Evolutionary conservation across 805 yeast species (phyloP).

Genomic region (Komagataella pseudopastoris): DNA sequence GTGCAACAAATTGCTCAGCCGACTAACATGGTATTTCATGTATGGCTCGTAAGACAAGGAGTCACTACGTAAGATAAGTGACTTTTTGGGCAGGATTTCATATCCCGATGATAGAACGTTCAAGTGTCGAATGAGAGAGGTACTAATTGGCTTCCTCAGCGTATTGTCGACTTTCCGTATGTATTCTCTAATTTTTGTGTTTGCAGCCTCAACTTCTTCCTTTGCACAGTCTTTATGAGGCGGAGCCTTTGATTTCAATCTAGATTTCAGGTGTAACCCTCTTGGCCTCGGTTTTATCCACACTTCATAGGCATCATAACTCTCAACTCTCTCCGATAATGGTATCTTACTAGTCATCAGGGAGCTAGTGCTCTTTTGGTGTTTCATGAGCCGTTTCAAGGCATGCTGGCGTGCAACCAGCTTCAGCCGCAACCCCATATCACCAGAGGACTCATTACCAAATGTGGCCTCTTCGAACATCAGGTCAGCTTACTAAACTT

Average conservation of each 20-base stretch:
- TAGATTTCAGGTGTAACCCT: background rate
- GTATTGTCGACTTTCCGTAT: background rate
- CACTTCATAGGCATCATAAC: background rate
- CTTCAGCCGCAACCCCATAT: background rate
- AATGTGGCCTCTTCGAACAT: background rate
- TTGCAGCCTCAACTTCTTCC: background rate
- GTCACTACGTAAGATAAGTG: background rate
- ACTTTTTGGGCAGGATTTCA: background rate
- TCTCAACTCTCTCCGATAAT: background rate
- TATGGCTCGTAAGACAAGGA: constrained; percentile 1
- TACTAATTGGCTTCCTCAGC: background rate
- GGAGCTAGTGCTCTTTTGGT: background rate
- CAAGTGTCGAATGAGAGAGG: background rate
- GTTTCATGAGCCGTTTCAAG: background rate
- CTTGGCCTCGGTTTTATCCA: background rate
- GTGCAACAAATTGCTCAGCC: constrained; percentile 33
- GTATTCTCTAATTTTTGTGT: background rate
- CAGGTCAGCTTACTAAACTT: background rate
- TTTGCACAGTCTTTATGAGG: background rate
- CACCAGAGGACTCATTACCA: background rate
- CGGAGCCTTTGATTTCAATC: background rate
- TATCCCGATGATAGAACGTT: background rate
- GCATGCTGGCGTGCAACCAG: background rate
- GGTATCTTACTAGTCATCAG: background rate
- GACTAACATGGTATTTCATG: constrained; percentile 6